These are phyloP conservation scores for Ogataea minuta DNA, from an alignment of 805 yeast species.

Conservation along the genomic window DNA sequence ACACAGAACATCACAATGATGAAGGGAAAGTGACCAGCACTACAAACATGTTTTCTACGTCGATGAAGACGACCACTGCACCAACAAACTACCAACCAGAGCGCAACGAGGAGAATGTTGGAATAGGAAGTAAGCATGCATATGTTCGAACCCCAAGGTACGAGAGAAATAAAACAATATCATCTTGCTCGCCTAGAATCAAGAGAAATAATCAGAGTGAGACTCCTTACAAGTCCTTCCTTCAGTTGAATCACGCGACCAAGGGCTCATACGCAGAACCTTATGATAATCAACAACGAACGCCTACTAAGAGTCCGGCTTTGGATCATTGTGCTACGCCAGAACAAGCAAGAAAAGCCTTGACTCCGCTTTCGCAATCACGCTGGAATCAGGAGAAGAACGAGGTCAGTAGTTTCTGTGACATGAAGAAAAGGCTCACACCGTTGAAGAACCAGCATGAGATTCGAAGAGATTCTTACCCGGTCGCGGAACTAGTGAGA, in stretches of 20 bases:
- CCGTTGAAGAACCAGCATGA: slow-evolving; percentile 1
- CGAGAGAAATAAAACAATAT: slow-evolving; percentile 12
- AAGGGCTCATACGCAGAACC: neutral
- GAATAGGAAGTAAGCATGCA: slow-evolving; percentile 17
- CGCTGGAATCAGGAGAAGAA: slow-evolving; percentile 10
- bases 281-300: neutral
- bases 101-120: slow-evolving; percentile 1
- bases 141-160: slow-evolving; percentile 19
- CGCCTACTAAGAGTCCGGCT: slow-evolving; percentile 9
- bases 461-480: too few species aligned
- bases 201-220: slow-evolving; percentile 21
- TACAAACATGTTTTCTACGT: slow-evolving; percentile 20
- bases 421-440: slow-evolving; percentile 3
- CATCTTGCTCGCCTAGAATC: slow-evolving; percentile 23
- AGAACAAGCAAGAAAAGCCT: slow-evolving; percentile 25
- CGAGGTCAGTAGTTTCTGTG: slow-evolving; percentile 5
- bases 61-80: slow-evolving; percentile 19
- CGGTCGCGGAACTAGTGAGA: too few species aligned
- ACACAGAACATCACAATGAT: slow-evolving; percentile 11
- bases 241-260: slow-evolving; percentile 14
- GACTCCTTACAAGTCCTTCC: slow-evolving; percentile 10
- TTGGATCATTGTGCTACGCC: slow-evolving; percentile 24
- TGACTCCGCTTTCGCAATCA: slow-evolving; percentile 23
- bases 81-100: slow-evolving; percentile 11
- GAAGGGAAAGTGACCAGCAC: slow-evolving; percentile 17